A percentile compares a stretch with the other conserved stretches of the same genome.
These are phyloP conservation scores for Cutaneotrichosporon spelunceum DNA, from an alignment of 1,284 basidiomycete species.

Conservation along the genomic window DNA sequence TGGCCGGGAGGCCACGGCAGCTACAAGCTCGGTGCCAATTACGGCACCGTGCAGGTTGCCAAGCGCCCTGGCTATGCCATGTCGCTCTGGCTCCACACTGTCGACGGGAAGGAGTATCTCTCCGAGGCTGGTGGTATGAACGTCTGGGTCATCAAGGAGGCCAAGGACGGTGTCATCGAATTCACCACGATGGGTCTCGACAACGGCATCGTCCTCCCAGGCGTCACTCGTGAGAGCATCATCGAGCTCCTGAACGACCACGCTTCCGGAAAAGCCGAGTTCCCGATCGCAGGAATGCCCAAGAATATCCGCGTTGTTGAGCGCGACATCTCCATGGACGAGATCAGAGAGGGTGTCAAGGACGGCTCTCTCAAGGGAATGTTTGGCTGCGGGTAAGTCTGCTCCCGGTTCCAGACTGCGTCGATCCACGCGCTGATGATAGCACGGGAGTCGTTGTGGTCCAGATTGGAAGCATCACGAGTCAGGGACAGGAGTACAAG, in stretches of 20 bases:
- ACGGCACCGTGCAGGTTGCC: slow-evolving; percentile 45
- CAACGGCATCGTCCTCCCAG: slow-evolving; percentile 50
- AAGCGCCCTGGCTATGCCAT: slow-evolving; percentile 48
- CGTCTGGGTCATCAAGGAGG: slow-evolving; percentile 47
- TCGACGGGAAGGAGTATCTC: slow-evolving; percentile 41
- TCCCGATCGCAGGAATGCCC: slow-evolving; percentile 41
- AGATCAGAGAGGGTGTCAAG: slow-evolving; percentile 36
- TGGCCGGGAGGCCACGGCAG: slow-evolving; percentile 48
- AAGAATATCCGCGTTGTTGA: slow-evolving; percentile 47
- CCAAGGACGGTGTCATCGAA: slow-evolving; percentile 42
- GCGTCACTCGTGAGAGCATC: slow-evolving; percentile 45
- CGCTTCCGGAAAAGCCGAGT: slow-evolving; percentile 33
- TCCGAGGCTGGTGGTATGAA: slow-evolving; percentile 50
- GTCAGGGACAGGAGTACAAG: slow-evolving; percentile 30
- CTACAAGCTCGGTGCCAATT: slow-evolving; percentile 50
- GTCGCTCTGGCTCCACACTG: slow-evolving; percentile 46
- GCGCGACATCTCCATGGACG: slow-evolving; percentile 46
- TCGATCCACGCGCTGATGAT: not conserved
- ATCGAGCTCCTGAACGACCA: slow-evolving; percentile 43
- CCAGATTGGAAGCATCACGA: slow-evolving; percentile 38
- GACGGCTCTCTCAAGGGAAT: slow-evolving; percentile 44
- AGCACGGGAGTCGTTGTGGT: slow-evolving; percentile 48
- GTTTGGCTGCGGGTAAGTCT: slow-evolving; percentile 1
- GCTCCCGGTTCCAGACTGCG: not conserved
- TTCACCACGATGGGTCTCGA: slow-evolving; percentile 47